Evolutionary conservation across 2,329 filamentous ascomycete species (phyloP), one percentile per base, ranked within the genome.

Genomic region (Albophoma yamanashiensis): DNA sequence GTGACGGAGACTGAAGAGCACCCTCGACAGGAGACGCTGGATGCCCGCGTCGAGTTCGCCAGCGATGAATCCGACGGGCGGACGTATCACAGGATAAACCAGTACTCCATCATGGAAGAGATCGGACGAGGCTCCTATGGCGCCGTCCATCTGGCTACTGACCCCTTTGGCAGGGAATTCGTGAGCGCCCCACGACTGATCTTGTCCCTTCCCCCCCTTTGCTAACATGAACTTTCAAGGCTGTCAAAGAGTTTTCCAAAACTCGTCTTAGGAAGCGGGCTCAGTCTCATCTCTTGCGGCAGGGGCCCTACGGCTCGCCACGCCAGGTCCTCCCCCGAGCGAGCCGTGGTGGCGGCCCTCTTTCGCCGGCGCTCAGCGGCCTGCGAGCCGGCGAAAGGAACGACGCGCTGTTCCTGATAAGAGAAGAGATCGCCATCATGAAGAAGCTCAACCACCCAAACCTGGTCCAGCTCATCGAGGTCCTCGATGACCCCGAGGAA

Each of bases 401-500:
- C 34, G 84, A 87, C 68, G 85, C 93, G 0, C 79, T 97, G 15
- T 89, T 89, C 68, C 78, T 97, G 62, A 97, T 99, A 72, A 89
- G 92, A 62, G 90, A 96, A 73, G 94, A 99, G 74, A 94, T 97
- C 68, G 94, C 94, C 61, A 95, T 97, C 70, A 97, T 99, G 92
- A 99, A 97, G 79, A 97, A 97, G 76, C 82, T 97, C 55, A 87
- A 97, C 69, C 94, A 99, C 70, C 88, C 87, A 36, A 99, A 97
- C 69, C 79, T 99, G n/a, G 93, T 97, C 17, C 87, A 89, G 55
- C 78, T 99, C 57, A 91, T 96, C 65, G 94, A 99, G 74, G 94
- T 99, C 3, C 79, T 99, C 58, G 94, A 97, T 71, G 94, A 97
- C 70, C 93, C 94, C 0, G 88, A 93, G 56, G 92, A 97, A 70